Conservation (phyloP, 257 asterid species). For the Nemophila menziesii region DNA sequence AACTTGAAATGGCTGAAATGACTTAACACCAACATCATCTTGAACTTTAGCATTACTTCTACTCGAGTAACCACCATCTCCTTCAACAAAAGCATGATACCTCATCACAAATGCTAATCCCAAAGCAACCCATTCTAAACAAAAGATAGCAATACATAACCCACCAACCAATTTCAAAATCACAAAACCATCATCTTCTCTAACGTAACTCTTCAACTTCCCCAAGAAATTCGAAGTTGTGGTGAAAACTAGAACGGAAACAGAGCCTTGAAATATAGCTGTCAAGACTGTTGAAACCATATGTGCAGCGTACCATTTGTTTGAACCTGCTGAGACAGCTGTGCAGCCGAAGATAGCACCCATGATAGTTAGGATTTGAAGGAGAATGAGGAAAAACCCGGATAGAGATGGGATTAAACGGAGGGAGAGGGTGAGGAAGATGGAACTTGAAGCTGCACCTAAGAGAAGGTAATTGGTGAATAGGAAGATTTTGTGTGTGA, state of each 20-base stretch:
- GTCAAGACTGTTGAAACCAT: slow-evolving; percentile 28
- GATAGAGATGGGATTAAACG: slow-evolving; percentile 55
- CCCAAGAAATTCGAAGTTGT: slow-evolving; percentile 14
- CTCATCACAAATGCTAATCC: slow-evolving; percentile 26
- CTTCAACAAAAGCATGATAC: slow-evolving; percentile 23
- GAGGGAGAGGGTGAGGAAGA: slow-evolving; percentile 68
- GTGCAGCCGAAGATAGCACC: slow-evolving; percentile 57
- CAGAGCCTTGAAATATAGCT: slow-evolving; percentile 34
- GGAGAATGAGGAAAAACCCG: slow-evolving; percentile 58
- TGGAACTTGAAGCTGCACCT: slow-evolving; percentile 70
- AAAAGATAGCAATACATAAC: slow-evolving; percentile 20
- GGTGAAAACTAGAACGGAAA: slow-evolving; percentile 22
- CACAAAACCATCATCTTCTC: slow-evolving; percentile 18
- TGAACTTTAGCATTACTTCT: slow-evolving; percentile 18
- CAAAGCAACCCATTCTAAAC: slow-evolving; percentile 28
- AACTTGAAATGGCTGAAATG: slow-evolving; percentile 83
- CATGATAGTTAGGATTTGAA: slow-evolving; percentile 54
- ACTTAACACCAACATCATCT: too few relatives aligned
- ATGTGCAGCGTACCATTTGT: slow-evolving; percentile 22
- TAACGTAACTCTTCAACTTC: slow-evolving; percentile 19
- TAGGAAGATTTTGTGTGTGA: slow-evolving; percentile 2
- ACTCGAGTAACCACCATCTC: slow-evolving; percentile 7
- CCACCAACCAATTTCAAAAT: slow-evolving; percentile 30
- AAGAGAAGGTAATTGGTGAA: slow-evolving; percentile 10
- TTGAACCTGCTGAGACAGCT: slow-evolving; percentile 9